These are phyloP conservation scores for Mycena olivaceomarginata DNA, from an alignment of 768 basidiomycete genomes.

Conservation along the genomic window DNA sequence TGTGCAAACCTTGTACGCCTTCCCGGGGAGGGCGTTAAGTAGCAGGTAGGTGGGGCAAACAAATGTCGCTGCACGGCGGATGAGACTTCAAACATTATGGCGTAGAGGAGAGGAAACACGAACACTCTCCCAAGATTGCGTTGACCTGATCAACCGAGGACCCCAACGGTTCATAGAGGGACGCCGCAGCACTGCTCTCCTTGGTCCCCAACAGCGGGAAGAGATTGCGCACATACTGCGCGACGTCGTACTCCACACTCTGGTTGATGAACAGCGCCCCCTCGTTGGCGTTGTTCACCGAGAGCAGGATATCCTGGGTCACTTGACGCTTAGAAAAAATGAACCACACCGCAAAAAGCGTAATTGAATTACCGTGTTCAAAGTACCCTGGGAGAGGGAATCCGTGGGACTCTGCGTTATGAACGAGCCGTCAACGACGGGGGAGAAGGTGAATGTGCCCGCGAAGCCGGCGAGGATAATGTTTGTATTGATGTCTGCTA, in stretches of 20 bases:
- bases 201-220: conserved; percentile 42
- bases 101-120: background rate
- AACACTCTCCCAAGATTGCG: conserved; percentile 50
- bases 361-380: conserved; percentile 51
- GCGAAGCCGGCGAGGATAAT: conserved; percentile 44
- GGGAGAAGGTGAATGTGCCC: conserved; percentile 48
- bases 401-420: conserved; percentile 55
- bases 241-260: conserved; percentile 24
- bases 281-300: conserved; percentile 51
- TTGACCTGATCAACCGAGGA: conserved; percentile 46
- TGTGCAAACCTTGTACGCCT: conserved; percentile 27
- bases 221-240: conserved; percentile 44
- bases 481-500: conserved; percentile 46
- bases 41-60: conserved; percentile 50
- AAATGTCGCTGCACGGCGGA: conserved; percentile 45
- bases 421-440: conserved; percentile 54
- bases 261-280: conserved; percentile 47
- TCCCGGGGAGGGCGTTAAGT: conserved; percentile 23
- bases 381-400: conserved; percentile 46
- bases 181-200: conserved; percentile 25
- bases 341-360: background rate
- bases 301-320: conserved; percentile 41
- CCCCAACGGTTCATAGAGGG: conserved; percentile 40
- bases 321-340: background rate
- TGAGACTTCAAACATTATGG: background rate